Evolutionary conservation across 805 yeast species (phyloP).

Genomic region (Yamadazyma endophytica): DNA sequence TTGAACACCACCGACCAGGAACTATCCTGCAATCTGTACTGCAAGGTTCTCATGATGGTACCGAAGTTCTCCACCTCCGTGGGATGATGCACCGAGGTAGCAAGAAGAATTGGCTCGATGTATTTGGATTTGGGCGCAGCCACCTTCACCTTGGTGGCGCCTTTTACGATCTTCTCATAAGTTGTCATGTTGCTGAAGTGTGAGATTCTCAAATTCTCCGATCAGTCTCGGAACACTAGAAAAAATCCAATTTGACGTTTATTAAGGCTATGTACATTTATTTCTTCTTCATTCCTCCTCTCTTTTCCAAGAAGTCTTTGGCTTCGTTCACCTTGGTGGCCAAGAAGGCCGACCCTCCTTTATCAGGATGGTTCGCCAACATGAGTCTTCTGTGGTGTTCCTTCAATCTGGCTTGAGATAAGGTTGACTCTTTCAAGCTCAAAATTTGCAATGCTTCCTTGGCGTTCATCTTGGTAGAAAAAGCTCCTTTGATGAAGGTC

Average conservation of each 20-base stretch:
- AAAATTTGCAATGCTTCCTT: constrained; percentile 85
- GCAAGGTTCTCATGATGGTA: constrained; percentile 64
- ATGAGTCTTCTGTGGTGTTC: constrained; percentile 80
- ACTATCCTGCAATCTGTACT: constrained; percentile 61
- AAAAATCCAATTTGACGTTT: not conserved
- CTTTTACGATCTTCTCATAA: constrained; percentile 70
- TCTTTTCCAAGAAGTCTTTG: constrained; percentile 71
- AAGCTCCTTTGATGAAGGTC: constrained; percentile 80
- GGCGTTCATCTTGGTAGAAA: constrained; percentile 85
- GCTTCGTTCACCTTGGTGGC: constrained; percentile 95
- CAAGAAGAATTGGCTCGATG: constrained; percentile 83
- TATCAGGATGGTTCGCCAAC: constrained; percentile 91
- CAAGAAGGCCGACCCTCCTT: constrained; percentile 85
- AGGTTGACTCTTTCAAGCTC: constrained; percentile 63
- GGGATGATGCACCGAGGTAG: constrained; percentile 50
- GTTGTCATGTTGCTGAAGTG: constrained; percentile 45
- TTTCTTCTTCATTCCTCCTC: constrained; percentile 48
- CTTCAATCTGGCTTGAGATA: constrained; percentile 62
- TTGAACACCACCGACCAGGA: constrained; percentile 94
- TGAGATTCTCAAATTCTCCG: not conserved
- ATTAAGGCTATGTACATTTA: constrained; percentile 7
- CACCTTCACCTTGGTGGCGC: constrained; percentile 50
- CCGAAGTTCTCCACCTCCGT: constrained; percentile 50
- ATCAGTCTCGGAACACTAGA: not conserved
- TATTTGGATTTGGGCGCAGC: constrained; percentile 99